Base-by-base conservation (phyloP, 495 filamentous ascomycete genomes). In the Hypoxylon subgilvum region DNA sequence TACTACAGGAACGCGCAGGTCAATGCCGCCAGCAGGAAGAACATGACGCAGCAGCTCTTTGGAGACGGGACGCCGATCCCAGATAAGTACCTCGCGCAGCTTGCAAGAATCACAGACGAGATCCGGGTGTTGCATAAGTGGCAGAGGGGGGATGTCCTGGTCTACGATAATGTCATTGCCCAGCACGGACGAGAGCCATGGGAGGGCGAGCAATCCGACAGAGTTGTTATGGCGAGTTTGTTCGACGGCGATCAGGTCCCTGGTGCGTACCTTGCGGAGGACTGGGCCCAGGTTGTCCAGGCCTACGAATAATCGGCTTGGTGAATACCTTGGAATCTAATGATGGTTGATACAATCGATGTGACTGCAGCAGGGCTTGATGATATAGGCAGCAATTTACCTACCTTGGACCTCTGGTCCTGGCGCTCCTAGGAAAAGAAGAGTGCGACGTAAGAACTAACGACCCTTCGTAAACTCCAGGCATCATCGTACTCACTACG, bases 1-100 rank as follows among this genome's bases (percentile, higher is more conserved):
- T 75, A 78, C 22, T 79, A 75, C 57, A 72, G 75, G 57, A 77
- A 76, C 28, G 53, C 50, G 4, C 57, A 67, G 21, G 46, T 56
- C 5, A 67, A 74, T 12, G 56, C 50, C 49, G 10, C 58, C 57
- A 6, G 54, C 59, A 53, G 55, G 14, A 60, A 41, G 40, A 63
- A 64, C 4, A 45, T 55, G 17, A 55, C 65, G 21, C 66, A 64
- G 38, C 59, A 68, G 42, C 70, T 70, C 47, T 81, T 76, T 60
- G 79, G 80, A 0, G 81, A 84, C 65, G 79, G 75, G 6, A 74
- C 72, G n/a, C 69, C 73, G 8, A 83, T 84, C 45, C 78, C 81
- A 4, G 70, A 77, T 13, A 69, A 74, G 63, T 81, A 79, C 59
- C 58, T 82, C 19, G 72, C 71, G 16, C 59, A 62, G 35, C 66